Evolutionary conservation across 352 stramenopile genomes (phyloP), one percentile per base, ranked within the genome.

Genomic region (Phytophthora kernoviae): DNA sequence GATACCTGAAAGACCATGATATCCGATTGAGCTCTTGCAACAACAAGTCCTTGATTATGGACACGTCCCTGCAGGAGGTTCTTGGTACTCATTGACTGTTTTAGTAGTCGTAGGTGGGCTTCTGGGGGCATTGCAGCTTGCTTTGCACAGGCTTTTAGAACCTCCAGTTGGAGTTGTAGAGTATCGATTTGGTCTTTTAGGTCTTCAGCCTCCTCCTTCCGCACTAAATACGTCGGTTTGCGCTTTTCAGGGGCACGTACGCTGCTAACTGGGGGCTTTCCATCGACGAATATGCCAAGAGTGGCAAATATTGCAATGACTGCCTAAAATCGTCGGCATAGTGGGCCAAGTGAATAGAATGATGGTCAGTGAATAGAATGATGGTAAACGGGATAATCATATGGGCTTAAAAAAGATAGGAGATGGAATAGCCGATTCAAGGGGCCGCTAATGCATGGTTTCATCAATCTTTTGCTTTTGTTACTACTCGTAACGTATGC

Each of bases 221-320:
- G 67, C 24, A 54, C 62, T 14, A 59, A 43, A 46, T 72, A 72
- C 43, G 62, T 75, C 17, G 52, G 17, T 41, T 75, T 75, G 20
- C 62, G 67, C 55, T 66, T 70, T 70, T 70, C 39, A 10, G 14
- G 1, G 55, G 56, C 37, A 52, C 49, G 0, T 55, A 49, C 17
- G 17, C 24, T 42, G 17, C 24, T 42, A 34, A 24, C 45, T 20
- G 37, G 11, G 37, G 37, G 12, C 37, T 43, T 11, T 43, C 37
- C 37, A 43, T 43, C 8, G 37, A 11, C 15, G 9, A n/a, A n/a
- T n/a, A n/a, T n/a, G n/a, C n/a, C n/a, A n/a, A n/a, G n/a, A n/a
- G n/a, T n/a, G n/a, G 24, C 24, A 30, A 30, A 30, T 30, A 7
- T 6, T 30, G 6, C 24, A 7, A 3, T 30, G 24, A 6, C 24